Conservation (phyloP, 148 eudicot genomes). For the Rhododendron griersonianum region DNA sequence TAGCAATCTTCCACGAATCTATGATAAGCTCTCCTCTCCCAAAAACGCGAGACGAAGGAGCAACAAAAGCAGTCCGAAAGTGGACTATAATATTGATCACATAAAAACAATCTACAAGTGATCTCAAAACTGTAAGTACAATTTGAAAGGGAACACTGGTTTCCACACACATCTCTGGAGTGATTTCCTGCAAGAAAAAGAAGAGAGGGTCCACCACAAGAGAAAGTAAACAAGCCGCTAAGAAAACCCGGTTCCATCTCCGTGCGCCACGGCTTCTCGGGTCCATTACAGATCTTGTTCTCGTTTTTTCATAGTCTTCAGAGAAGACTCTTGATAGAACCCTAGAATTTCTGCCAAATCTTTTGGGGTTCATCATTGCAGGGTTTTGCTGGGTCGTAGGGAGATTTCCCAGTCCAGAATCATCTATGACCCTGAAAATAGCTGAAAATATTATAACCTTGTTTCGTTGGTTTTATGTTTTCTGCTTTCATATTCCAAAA, state of each 20-base stretch:
- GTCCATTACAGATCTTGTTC: constrained; percentile 44
- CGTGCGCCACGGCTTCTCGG: constrained; percentile 46
- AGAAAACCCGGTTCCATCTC: constrained; percentile 56
- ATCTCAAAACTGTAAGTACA: constrained; percentile 45
- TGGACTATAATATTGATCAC: constrained; percentile 55
- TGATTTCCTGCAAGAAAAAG: constrained; percentile 55
- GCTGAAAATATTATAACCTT: neutral
- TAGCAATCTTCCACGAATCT: constrained; percentile 53
- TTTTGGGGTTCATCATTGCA: neutral
- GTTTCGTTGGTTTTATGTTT: neutral
- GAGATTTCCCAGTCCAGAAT: neutral
- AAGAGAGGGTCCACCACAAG: constrained; percentile 73
- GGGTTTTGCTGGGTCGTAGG: neutral
- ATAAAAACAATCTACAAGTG: constrained; percentile 56
- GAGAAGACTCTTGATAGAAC: constrained; percentile 67
- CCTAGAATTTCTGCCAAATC: constrained; percentile 23
- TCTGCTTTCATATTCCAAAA: neutral
- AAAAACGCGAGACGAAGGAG: constrained; percentile 78
- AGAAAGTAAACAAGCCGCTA: constrained; percentile 48
- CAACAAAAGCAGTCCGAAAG: constrained; percentile 76
- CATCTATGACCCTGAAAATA: constrained; percentile 1
- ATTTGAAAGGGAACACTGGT: constrained; percentile 41
- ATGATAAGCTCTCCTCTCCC: constrained; percentile 86
- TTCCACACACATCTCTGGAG: constrained; percentile 40
- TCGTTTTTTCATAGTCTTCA: constrained; percentile 54